Evolutionary conservation across 169 alveolate species (phyloP), one percentile per base, ranked within the genome.

Genomic region (Eimeria brunetti): DNA sequence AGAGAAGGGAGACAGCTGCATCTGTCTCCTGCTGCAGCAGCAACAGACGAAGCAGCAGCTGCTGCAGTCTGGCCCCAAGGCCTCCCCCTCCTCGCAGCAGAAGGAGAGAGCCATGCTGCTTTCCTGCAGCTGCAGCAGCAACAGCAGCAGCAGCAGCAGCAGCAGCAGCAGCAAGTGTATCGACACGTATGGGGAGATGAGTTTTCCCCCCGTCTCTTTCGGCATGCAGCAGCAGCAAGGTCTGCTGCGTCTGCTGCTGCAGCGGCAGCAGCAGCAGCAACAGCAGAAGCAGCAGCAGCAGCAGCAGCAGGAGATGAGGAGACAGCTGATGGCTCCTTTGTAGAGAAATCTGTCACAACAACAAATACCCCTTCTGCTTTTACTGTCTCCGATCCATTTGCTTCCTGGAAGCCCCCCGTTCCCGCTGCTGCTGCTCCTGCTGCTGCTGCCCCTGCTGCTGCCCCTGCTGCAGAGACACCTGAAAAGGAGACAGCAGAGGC

Each of bases 351-450:
- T 0, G 73, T 81, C 18, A 81, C 89, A 8, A 49, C 89, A 2
- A 81, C 89, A 51, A 81, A 81, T 30, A 81, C 89, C 24, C 89
- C 89, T 49, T 49, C 71, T 81, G 89, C 89, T 38, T 81, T 81
- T 49, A 53, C 71, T 11, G n/a, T 81, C 20, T 22, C 89, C 3
- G 71, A 81, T 49, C 89, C 89, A 12, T 81, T 81, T 30, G 89
- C 67, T 5, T 24, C 49, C 11, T 81, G 89, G 89, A 24, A 49
- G 67, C 71, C 89, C 58, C 73, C 89, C 38, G n/a, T 36, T 44
- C 58, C 86, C 38, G 38, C 60, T n/a, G 41, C 60, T 33, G 30
- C 53, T 60, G 73, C 85, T 22, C 9, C 85, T 14, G 56, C 85
- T 38, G 56, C 27, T 20, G 80, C 18, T 7, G 20, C 85, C 30